phyloP scores from a whole-genome alignment of 192 early-diverging fungal genomes.

The Kappamyces sp. region DNA sequence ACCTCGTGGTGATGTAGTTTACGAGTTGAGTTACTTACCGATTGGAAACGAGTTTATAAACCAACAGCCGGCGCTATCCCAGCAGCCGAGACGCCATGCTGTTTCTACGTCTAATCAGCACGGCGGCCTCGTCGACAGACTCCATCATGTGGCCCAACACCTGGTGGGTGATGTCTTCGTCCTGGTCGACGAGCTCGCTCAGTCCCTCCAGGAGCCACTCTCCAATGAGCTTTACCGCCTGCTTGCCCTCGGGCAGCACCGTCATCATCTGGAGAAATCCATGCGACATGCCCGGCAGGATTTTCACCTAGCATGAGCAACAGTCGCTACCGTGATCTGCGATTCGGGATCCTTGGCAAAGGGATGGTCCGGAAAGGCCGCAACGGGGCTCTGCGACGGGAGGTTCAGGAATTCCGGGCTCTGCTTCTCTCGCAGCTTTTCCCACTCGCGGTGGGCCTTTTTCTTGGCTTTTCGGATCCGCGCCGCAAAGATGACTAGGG shows the following conservation, averaged over 20 bases:
- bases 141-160: too few relatives aligned
- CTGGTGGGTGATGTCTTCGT: too few relatives aligned
- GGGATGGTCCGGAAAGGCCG: constrained; percentile 28
- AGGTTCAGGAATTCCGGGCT: constrained; percentile 14
- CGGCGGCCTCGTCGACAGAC: too few relatives aligned
- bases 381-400: not conserved
- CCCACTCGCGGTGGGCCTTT: constrained; percentile 41
- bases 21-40: too few relatives aligned
- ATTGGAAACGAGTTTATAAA: too few relatives aligned
- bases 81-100: too few relatives aligned
- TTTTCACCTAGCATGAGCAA: constrained; percentile 39
- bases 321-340: constrained; percentile 30
- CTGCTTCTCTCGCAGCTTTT: constrained; percentile 25
- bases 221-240: constrained; percentile 29
- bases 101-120: too few relatives aligned
- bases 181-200: constrained; percentile 10
- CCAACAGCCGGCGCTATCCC: too few relatives aligned
- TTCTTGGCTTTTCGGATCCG: constrained; percentile 79
- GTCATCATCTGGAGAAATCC: constrained; percentile 59
- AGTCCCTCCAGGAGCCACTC: constrained; percentile 41
- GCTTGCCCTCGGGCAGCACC: constrained; percentile 65
- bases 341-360: constrained; percentile 41
- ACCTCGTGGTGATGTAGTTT: too few relatives aligned
- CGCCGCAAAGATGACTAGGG: constrained; percentile 70
- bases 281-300: constrained; percentile 66